Percentiles rank a stretch among this genome's conserved stretches.
Conservation (phyloP, 495 filamentous ascomycete genomes). For the Amniculicola lignicola region DNA sequence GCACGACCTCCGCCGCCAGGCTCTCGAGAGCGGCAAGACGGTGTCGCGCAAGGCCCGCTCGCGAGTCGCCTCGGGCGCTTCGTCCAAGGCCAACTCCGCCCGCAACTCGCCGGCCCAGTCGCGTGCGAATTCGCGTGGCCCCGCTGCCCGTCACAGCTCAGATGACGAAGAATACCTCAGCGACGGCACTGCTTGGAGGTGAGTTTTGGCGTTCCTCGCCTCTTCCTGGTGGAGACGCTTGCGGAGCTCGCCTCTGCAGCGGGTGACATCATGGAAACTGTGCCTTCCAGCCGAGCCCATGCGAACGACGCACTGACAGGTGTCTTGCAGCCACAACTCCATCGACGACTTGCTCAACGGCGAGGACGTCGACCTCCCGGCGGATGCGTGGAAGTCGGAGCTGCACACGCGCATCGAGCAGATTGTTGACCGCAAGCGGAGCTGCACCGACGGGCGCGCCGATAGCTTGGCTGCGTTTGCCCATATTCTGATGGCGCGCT, state of each 20-base stretch:
- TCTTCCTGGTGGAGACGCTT: background rate
- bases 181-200: conserved; percentile 71
- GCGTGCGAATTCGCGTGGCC: conserved; percentile 42
- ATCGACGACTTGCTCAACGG: conserved; percentile 60
- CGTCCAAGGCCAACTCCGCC: conserved; percentile 61
- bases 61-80: conserved; percentile 61
- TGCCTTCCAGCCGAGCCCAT: conserved; percentile 4
- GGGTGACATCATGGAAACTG: conserved; percentile 14
- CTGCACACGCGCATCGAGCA: conserved; percentile 72
- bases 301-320: conserved; percentile 17
- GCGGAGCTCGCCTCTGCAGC: conserved; percentile 3
- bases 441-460: conserved; percentile 76
- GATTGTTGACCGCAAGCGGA: conserved; percentile 82
- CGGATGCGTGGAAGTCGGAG: conserved; percentile 62
- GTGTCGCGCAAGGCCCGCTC: conserved; percentile 85
- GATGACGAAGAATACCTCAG: conserved; percentile 80
- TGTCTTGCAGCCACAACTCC: conserved; percentile 36
- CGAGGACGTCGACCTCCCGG: conserved; percentile 48
- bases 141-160: conserved; percentile 57
- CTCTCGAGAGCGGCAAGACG: conserved; percentile 85
- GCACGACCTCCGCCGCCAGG: conserved; percentile 79
- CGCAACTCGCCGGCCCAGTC: conserved; percentile 61
- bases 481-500: conserved; percentile 70
- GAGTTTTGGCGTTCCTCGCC: conserved; percentile 28
- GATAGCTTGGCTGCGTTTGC: conserved; percentile 65